phyloP scores from a whole-genome alignment of 2,329 filamentous ascomycete genomes.

The Claviceps africana region DNA sequence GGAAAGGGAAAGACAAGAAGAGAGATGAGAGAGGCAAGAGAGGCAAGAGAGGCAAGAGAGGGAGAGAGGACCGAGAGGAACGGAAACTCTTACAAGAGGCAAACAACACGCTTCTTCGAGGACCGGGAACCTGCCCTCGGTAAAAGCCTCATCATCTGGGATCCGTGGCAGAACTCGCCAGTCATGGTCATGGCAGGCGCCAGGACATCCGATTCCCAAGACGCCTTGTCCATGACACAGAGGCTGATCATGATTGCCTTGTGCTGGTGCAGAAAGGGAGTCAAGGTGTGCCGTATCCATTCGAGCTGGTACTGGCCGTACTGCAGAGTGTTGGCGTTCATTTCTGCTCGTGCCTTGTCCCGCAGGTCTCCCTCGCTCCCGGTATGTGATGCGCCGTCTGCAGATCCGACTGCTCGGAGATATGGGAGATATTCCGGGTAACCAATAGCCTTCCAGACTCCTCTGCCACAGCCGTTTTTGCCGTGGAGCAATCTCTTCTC shows the following conservation, averaged over 20 bases:
- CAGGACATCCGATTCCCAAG: background rate
- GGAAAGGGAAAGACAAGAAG: background rate
- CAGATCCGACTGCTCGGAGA: background rate
- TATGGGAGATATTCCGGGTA: background rate
- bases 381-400: background rate
- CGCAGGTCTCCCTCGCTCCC: background rate
- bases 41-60: background rate
- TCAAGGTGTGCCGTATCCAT: background rate
- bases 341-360: background rate
- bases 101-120: background rate
- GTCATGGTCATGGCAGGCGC: background rate
- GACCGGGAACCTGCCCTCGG: background rate
- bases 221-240: background rate
- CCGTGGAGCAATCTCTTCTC: background rate
- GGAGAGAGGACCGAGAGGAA: background rate
- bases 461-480: background rate
- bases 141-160: background rate
- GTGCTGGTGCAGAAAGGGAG: background rate
- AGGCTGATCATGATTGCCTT: background rate
- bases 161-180: background rate
- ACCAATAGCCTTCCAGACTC: background rate
- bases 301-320: constrained; percentile 2
- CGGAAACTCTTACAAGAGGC: background rate
- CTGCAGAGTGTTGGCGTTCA: background rate
- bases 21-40: background rate